Percentiles rank a stretch among this genome's conserved stretches.
Evolutionary conservation across 78 protist genomes (phyloP).

Genomic region (Ministeria vibrans): DNA sequence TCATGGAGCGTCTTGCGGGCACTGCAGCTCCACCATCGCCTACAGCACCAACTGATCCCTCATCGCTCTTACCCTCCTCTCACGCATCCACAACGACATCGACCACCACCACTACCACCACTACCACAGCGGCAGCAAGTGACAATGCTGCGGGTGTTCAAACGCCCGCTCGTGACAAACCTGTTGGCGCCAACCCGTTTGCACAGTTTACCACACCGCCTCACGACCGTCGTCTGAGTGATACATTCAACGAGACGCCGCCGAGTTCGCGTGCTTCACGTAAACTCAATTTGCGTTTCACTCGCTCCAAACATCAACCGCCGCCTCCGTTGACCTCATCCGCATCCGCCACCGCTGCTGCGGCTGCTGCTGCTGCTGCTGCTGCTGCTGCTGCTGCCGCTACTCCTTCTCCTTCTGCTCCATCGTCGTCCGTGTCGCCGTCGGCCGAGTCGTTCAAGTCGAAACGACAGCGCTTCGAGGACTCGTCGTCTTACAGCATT

Average conservation of each 20-base stretch:
- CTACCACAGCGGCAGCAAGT: too few species aligned
- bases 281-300: not conserved
- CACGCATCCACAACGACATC: too few species aligned
- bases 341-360: not conserved
- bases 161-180: too few species aligned
- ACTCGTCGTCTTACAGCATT: too few species aligned
- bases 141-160: too few species aligned
- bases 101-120: too few species aligned
- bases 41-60: too few species aligned
- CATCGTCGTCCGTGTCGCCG: not conserved
- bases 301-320: not conserved
- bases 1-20: not conserved
- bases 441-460: too few species aligned
- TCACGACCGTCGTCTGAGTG: not conserved
- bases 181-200: too few species aligned
- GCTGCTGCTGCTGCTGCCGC: conserved; percentile 1
- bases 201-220: not conserved
- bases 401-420: not conserved
- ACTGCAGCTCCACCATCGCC: not conserved
- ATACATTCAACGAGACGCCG: not conserved
- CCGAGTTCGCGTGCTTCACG: not conserved
- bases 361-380: not conserved
- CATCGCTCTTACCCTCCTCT: too few species aligned
- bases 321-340: not conserved
- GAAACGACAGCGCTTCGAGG: too few species aligned